phyloP scores from a whole-genome alignment of 352 stramenopile species.

The Globisporangium nunn region DNA sequence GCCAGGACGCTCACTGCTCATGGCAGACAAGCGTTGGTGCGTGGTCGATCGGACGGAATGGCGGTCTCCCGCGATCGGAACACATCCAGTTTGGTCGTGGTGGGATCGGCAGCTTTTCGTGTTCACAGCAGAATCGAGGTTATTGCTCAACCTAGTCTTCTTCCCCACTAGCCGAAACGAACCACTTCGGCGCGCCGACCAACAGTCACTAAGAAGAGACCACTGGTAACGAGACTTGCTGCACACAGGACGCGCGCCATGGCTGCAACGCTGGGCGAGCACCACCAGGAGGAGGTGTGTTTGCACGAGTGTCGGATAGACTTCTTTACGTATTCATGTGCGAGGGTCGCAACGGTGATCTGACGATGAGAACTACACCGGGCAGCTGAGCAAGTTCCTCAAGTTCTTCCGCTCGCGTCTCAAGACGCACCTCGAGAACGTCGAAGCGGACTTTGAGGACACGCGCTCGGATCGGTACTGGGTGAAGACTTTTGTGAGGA shows the following conservation, averaged over 20 bases:
- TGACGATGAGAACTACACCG: background rate
- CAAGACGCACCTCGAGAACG: constrained; percentile 69
- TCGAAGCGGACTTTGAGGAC: constrained; percentile 82
- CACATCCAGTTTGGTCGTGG: no score
- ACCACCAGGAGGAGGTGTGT: constrained; percentile 67
- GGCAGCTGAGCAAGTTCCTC: constrained; percentile 71
- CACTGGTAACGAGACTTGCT: background rate
- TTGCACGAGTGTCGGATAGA: background rate
- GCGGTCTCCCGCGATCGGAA: no score
- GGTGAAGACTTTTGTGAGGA: no score
- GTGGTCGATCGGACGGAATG: no score
- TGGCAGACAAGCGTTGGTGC: no score
- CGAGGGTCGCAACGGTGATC: no score
- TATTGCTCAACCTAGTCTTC: no score
- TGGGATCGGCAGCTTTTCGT: no score
- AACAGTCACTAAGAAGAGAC: background rate
- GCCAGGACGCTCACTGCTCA: no score
- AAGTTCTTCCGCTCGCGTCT: constrained; percentile 82
- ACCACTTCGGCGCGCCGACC: background rate
- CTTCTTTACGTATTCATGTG: background rate
- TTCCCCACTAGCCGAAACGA: background rate
- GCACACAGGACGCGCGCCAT: constrained; percentile 1
- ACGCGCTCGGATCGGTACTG: constrained; percentile 59
- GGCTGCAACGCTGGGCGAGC: constrained; percentile 24
- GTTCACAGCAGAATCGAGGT: no score